A percentile compares a stretch with the other conserved stretches of the same genome.
phyloP scores from a whole-genome alignment of 2,329 filamentous ascomycete species.

The Ophiosphaerella herpotricha region DNA sequence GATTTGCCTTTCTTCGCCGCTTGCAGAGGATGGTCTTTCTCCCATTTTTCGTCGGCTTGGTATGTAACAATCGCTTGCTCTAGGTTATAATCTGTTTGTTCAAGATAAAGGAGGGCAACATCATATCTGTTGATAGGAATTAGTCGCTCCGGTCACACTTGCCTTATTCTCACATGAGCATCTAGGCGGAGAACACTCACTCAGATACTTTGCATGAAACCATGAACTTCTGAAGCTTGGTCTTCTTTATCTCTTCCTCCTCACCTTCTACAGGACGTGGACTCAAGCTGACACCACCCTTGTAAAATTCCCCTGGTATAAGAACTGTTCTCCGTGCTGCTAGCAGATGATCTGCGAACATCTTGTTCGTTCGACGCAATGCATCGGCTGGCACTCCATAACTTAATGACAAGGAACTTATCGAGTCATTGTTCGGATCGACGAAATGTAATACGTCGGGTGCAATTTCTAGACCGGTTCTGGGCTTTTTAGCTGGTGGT shows the following conservation, averaged over 20 bases:
- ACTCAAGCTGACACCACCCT: constrained; percentile 68
- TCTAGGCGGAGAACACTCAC: constrained; percentile 56
- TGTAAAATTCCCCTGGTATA: constrained; percentile 73
- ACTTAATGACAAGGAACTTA: constrained; percentile 70
- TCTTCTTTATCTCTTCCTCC: constrained; percentile 73
- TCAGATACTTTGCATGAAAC: constrained; percentile 76
- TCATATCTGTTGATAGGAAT: constrained; percentile 60
- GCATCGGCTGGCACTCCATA: constrained; percentile 70
- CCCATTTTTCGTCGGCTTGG: constrained; percentile 76
- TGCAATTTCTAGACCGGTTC: constrained; percentile 40
- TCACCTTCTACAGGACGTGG: constrained; percentile 74
- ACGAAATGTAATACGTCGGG: constrained; percentile 77
- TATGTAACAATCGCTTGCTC: constrained; percentile 67
- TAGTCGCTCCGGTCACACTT: no score
- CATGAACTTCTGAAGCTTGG: constrained; percentile 76
- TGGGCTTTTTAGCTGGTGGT: constrained; percentile 37
- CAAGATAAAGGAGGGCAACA: constrained; percentile 74
- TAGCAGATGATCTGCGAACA: constrained; percentile 73
- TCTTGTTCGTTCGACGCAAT: constrained; percentile 69
- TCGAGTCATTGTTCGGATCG: constrained; percentile 68
- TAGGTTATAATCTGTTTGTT: constrained; percentile 70
- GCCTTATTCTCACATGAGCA: no score
- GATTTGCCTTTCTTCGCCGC: constrained; percentile 52
- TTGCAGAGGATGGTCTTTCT: constrained; percentile 67
- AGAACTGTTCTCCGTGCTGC: constrained; percentile 70